Evolutionary conservation across 192 early-diverging fungal species (phyloP), one percentile per base, ranked within the genome.

Genomic region (Cladochytrium replicatum): DNA sequence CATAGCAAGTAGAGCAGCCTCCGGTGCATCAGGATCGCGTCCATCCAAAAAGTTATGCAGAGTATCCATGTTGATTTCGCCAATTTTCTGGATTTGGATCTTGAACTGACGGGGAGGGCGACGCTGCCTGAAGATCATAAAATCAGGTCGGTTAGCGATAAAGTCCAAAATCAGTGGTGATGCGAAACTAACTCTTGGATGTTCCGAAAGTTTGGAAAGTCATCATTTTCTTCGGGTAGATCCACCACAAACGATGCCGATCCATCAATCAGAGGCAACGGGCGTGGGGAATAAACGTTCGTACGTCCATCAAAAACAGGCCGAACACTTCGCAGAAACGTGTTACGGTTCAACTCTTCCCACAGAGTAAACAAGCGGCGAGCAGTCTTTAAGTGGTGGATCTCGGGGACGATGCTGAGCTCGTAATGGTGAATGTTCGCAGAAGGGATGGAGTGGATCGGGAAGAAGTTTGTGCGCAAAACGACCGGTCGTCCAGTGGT

Each of bases 91-190:
- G 42, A 55, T 67, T 63, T 67, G 1, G 75, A 68, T 9, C 69
- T 48, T 28, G 63, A 66, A 50, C 58, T 68, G 40, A 59, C 63
- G 27, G 63, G 65, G 19, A 63, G 41, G 5, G 52, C 52, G 48
- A 2, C 59, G 54, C 22, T 38, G 22, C 5, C 75, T 17, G 55
- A 68, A 71, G 1, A 37, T 13, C 34, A 37, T 37, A 17, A 37
- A 37, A 37, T 37, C 34, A 37, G 17, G 17, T 37, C 34, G n/a
- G n/a, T n/a, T n/a, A n/a, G n/a, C n/a, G n/a, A n/a, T n/a, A n/a
- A n/a, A n/a, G n/a, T n/a, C n/a, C n/a, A n/a, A 37, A 37, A 37
- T 37, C 34, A 37, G 17, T 13, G 17, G 17, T 13, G 17, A 17
- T 13, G 34, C 13, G 17, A 37, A 13, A 13, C 13, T 17, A 13